These are phyloP conservation scores for Sechiopsis laciniata DNA, from an alignment of 306 rosid species.

Conservation along the genomic window DNA sequence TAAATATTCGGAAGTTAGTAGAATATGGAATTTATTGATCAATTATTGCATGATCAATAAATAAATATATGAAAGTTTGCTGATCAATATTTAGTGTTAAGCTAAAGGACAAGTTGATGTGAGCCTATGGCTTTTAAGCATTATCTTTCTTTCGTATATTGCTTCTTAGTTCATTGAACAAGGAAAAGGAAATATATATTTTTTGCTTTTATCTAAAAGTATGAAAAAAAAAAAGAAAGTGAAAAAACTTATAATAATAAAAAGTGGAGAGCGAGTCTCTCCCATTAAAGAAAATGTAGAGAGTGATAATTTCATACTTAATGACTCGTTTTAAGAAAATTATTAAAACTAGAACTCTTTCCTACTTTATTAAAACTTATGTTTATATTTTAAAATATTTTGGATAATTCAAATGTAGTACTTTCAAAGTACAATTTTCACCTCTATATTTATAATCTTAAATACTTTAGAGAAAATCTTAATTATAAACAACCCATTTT, in stretches of 20 bases:
- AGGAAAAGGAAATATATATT: no score
- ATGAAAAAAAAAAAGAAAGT: neutral
- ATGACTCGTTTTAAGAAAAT: neutral
- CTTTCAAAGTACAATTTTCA: no score
- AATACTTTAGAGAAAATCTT: no score
- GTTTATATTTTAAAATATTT: no score
- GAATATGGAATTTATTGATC: neutral
- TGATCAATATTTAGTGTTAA: neutral
- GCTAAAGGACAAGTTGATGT: constrained; percentile 10
- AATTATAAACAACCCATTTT: no score
- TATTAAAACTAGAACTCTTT: neutral
- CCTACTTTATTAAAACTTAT: no score
- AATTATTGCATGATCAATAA: neutral
- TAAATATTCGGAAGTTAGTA: neutral
- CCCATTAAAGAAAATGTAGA: neutral
- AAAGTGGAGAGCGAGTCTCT: neutral
- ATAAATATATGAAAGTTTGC: neutral
- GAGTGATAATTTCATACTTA: neutral
- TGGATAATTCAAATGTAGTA: no score
- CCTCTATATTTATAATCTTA: no score
- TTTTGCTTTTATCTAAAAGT: neutral
- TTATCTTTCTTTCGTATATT: neutral
- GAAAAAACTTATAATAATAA: neutral
- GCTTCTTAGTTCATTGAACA: constrained; percentile 1
- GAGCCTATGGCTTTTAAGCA: neutral